Base-by-base conservation (phyloP, 2,329 filamentous ascomycete species). In the Penicillium oxalicum region DNA sequence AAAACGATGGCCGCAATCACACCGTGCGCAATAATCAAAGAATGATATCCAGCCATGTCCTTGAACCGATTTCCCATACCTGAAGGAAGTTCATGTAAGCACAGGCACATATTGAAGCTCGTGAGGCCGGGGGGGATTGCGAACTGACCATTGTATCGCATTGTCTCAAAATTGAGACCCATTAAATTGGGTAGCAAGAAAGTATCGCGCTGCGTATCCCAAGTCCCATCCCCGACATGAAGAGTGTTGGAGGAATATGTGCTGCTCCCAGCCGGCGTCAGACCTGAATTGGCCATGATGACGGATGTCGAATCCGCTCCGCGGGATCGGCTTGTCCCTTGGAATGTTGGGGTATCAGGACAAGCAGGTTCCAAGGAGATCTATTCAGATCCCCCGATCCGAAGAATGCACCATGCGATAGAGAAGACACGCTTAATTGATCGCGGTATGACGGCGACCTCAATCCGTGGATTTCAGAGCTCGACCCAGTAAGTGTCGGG, bases 31-130 rank as follows among this genome's bases (percentile, higher is more conserved):
- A 72, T 70, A 53, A 85, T 77, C 46, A 84, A 69, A 11, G 67
- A 68, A 59, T 80, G 77, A 64, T 85, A 85, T 48, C 77, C 73
- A 9, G 72, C 66, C 70, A 83, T 74, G 49, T 77, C 74, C 54
- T 74, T 73, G 63, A 85, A 85, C 49, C 82, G 77, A 61, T 84
- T 84, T 41, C 80, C 81, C 82, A 85, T 85, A 54, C 82, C 80
- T 83, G 43, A 27, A 40, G 50, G 27, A 29, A 18, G 1, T 18
- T 18, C 42, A 52, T 62, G 46, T 39, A 61, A 50, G 51, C 33
- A 29, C 43, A 29, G 7, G 29, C 29, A 4, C 29, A 32, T 32
- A 7, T 32, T 32, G 29, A 32, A 32, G 1, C 5, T 28, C 13
- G 2, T 18, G 18, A 18, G 18, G 18, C 18, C 51, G 46, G 47